Base-by-base conservation (phyloP, 768 basidiomycete species). In the Chiua virens region DNA sequence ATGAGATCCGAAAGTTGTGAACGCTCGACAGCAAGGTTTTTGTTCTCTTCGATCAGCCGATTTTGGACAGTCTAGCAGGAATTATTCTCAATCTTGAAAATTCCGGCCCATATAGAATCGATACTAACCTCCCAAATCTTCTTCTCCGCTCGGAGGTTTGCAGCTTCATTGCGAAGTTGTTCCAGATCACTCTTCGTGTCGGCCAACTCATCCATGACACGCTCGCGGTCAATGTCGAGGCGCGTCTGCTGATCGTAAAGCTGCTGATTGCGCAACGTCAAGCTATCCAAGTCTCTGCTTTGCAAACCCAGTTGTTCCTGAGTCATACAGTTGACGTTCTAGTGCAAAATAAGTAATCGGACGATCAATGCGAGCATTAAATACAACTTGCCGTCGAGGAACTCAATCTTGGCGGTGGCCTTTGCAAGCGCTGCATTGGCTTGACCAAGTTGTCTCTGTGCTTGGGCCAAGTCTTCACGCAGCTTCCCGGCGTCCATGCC, bases 81-180 rank as follows among this genome's bases (percentile, higher is more conserved):
- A n/a, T 45, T 39, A 41, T 45, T 7, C 11, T 62, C 41, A 62
- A n/a, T 36, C 8, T 46, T 23, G n/a, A 51, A 17, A 10, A 4
- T 5, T 32, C 8, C 8, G 8, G 20, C 5, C n/a, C 4, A 14
- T 4, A n/a, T 20, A 6, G 6, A 21, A 53, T 2, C 32, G 34
- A n/a, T 30, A 63, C 79, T 28, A 46, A 90, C 92, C 85, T 92
- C 90, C 87, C 89, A 92, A 32, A 95, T 89, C 62, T 83, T 87
- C 75, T 92, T 95, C 78, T 98, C 96, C 0, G 93, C 94, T 38
- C 88, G 83, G 17, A 97, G 79, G 65, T 91, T 95, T 3, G 90
- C 88, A 56, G 78, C 81, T 60, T 98, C 95, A 57, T 89, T 91
- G 10, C 91, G 83, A 35, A 93, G 73, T 50, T 89, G 85, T 55